Base-by-base conservation (phyloP, 1,284 basidiomycete species). In the Rhodotorula sp. region DNA sequence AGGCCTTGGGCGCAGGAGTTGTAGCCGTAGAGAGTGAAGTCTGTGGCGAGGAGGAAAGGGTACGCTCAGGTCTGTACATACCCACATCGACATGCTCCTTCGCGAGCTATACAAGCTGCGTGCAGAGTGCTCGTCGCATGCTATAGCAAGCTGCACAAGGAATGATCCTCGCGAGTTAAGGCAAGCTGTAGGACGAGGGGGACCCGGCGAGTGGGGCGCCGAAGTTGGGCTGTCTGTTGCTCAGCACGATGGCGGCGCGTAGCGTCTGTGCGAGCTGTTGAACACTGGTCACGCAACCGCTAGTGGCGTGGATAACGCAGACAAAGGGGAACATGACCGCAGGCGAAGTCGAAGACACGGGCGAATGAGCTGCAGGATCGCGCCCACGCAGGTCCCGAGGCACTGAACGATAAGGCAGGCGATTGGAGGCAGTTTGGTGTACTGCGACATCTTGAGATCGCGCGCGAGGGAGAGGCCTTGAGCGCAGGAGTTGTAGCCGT, bases 361-460 rank as follows among this genome's bases (percentile, higher is more conserved):
- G 51, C 23, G 48, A 49, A 18, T 18, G 69, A 79, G 78, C 61
- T 80, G 80, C 31, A 81, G 69, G 63, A 84, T 78, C 75, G 83
- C 76, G 66, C 87, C 87, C 76, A 89, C 83, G 59, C 89, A 83
- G 16, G 88, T 87, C 10, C 88, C 89, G 82, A 87, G 86, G 31
- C 89, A 80, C 79, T 91, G 89, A 6, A 87, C 86, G 39, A 86
- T 75, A 80, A 91, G 90, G 83, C 89, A 89, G 59, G 85, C 83
- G 2, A 88, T 85, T 47, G 90, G 89, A 43, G 90, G 89, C 64
- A 91, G 85, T 83, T 91, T 91, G 74, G 89, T 86, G 81, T 91
- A 91, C 78, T 91, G 89, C 4, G 89, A 89, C 72, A 91, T 84
- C 81, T 91, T 91, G 62, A 91, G 83, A 78, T 91, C 87, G 62